Base-by-base conservation (phyloP, 2,329 filamentous ascomycete species). In the Hymenoscyphus albidus region DNA sequence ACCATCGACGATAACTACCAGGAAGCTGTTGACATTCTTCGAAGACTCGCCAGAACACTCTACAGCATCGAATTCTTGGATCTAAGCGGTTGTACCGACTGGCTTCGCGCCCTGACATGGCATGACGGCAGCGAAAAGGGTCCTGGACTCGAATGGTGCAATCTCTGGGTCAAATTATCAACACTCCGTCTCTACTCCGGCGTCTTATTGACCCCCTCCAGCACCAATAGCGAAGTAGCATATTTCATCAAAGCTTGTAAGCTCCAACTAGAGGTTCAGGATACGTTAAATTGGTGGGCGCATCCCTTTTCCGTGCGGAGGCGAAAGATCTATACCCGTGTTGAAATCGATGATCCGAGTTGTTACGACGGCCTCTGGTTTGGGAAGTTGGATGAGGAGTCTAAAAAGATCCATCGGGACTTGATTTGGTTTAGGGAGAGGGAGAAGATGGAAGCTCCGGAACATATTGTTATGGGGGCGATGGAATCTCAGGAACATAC, bases 11-110 rank as follows among this genome's bases (percentile, higher is more conserved):
- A 81, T 44, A 85, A 88, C 74, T 88, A 83, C 82, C 80, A 79
- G 32, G 86, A 88, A 72, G 83, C 85, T 0, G 79, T 86, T 5
- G 73, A 84, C 18, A 74, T 88, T 2, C 74, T 88, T 59, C 80
- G 81, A 59, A 80, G 81, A 66, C 76, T 89, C 13, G 84, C 83
- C 73, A 80, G 78, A 66, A 76, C 75, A 22, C 76, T 87, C 7
- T 88, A 88, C 70, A 75, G 81, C 18, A 78, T 89, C 1, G 85
- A 88, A 72, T 85, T 84, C 60, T 77, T 89, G 7, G 85, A 88
- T 70, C 74, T 89, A 48, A 86, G 83, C 0, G 86, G 86, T 1
- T 88, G 86, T 68, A 76, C 74, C 0, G 73, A 79, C 16, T 89
- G 86, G 86, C 78, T 71, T 3, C 61, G 62, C 40, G 73, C 73